phyloP scores from a whole-genome alignment of 441 rosid species.

The Brassica balearica region DNA sequence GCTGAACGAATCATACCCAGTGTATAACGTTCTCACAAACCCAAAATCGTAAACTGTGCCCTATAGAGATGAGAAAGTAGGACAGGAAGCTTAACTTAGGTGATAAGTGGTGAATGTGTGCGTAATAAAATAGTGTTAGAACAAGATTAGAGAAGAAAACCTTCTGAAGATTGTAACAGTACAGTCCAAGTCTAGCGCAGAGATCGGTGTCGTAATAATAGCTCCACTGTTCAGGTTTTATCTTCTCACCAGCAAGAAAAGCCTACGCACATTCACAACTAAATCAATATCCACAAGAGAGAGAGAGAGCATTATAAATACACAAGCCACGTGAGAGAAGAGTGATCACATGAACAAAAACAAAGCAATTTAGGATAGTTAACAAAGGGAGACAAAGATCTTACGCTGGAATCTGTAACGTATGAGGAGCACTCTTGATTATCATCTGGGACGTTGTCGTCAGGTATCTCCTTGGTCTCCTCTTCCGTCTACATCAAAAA shows the following conservation, averaged over 20 bases:
- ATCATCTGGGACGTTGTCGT: not conserved
- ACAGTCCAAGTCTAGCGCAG: conserved; percentile 16
- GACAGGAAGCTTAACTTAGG: not conserved
- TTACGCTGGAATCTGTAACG: conserved; percentile 1
- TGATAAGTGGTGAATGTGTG: not conserved
- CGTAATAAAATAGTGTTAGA: not conserved
- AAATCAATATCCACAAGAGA: not conserved
- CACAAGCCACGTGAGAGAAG: not conserved
- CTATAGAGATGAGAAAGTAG: conserved; percentile 6
- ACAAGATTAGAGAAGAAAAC: not conserved
- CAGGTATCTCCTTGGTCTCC: not conserved
- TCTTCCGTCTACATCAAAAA: not conserved
- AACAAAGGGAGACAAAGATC: not conserved
- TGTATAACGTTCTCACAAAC: not conserved
- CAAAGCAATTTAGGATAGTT: not conserved
- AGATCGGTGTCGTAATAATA: not conserved
- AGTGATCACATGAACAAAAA: not conserved
- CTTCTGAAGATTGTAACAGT: conserved; percentile 7
- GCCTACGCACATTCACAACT: conserved; percentile 1
- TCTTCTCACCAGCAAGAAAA: not conserved
- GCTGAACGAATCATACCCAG: not conserved
- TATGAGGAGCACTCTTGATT: not conserved
- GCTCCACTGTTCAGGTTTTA: not conserved
- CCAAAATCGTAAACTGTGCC: not conserved
- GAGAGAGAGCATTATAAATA: not conserved